A percentile compares a stretch with the other conserved stretches of the same genome.
These are phyloP conservation scores for Rheum nobile DNA, from an alignment of 148 eudicot genomes.

Conservation along the genomic window DNA sequence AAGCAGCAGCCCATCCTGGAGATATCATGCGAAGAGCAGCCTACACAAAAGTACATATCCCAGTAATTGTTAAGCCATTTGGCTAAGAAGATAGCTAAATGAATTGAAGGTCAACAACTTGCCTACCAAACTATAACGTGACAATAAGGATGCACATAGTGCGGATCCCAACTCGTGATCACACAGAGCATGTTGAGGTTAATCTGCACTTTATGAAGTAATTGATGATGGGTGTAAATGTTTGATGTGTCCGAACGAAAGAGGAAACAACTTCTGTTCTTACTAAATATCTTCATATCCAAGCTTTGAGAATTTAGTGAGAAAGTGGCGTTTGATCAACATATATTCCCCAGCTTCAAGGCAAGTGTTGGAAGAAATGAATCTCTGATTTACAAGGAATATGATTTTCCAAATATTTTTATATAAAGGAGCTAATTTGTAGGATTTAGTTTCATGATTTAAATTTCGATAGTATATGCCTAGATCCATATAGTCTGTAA, in stretches of 20 bases:
- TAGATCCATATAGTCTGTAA: neutral
- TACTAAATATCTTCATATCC: neutral
- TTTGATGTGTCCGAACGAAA: neutral
- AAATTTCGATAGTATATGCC: neutral
- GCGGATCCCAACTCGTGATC: too few species aligned
- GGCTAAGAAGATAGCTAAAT: neutral
- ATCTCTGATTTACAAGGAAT: neutral
- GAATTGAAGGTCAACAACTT: too few species aligned
- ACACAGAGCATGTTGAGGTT: too few species aligned
- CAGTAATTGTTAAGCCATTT: neutral
- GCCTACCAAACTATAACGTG: too few species aligned
- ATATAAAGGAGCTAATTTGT: neutral
- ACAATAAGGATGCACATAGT: too few species aligned
- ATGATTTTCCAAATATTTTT: neutral
- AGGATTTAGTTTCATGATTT: neutral
- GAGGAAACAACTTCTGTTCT: neutral
- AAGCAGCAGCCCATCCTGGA: conserved; percentile 97
- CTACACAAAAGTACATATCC: conserved; percentile 25
- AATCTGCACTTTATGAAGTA: too few species aligned
- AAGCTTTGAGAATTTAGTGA: neutral
- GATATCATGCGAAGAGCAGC: conserved; percentile 97
- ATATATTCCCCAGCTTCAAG: neutral
- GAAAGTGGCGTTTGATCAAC: neutral
- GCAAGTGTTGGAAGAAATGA: neutral
- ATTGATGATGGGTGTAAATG: neutral